phyloP scores from a whole-genome alignment of 2,329 filamentous ascomycete species.

The Clarireedia paspali region DNA sequence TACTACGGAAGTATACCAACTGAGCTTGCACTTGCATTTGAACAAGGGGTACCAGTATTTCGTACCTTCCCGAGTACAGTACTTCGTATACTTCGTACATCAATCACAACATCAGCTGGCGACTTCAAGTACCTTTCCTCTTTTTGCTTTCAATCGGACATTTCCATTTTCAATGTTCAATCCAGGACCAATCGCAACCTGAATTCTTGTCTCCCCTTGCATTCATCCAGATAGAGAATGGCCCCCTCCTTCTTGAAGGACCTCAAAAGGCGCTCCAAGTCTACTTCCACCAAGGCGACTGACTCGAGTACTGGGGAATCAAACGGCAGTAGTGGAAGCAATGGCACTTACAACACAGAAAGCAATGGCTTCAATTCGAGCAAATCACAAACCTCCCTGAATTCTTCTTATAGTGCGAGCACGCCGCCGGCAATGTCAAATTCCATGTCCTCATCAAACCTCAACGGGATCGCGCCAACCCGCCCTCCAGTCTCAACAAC shows the following conservation, averaged over 20 bases:
- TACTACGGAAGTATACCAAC: no score
- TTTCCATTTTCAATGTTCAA: not conserved
- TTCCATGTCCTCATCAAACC: constrained; percentile 52
- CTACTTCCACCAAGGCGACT: constrained; percentile 61
- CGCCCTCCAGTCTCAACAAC: constrained; percentile 36
- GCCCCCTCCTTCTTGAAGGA: constrained; percentile 64
- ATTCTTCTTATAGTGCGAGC: constrained; percentile 40
- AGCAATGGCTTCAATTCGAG: constrained; percentile 49
- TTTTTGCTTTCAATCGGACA: not conserved
- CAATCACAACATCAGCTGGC: no score
- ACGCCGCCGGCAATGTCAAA: constrained; percentile 35
- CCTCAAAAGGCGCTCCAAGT: constrained; percentile 67
- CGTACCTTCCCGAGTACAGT: no score
- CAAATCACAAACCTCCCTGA: constrained; percentile 53
- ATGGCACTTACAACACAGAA: constrained; percentile 38
- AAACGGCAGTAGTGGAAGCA: not conserved
- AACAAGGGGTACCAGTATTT: no score
- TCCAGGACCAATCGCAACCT: not conserved
- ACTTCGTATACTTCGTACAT: no score
- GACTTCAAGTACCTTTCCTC: not conserved
- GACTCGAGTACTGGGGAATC: constrained; percentile 35
- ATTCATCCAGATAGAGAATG: constrained; percentile 33
- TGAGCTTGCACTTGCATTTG: no score
- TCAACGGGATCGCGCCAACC: constrained; percentile 47
- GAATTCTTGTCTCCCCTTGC: not conserved